phyloP scores from a whole-genome alignment of 352 stramenopile species.

The Blastocystis sp. region DNA sequence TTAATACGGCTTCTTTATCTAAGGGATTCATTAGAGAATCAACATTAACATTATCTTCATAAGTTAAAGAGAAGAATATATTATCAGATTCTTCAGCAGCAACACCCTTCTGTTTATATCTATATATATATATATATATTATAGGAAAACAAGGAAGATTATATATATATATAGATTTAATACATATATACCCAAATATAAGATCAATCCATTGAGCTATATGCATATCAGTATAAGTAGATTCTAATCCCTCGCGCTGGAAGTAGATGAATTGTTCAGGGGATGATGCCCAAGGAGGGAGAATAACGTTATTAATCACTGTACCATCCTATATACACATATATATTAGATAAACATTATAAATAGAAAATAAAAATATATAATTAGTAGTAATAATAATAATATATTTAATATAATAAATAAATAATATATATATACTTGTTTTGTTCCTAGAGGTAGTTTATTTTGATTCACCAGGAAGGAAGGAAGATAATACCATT shows the following conservation, averaged over 20 bases:
- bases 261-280: constrained; percentile 76
- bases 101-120: constrained; percentile 73
- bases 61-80: constrained; percentile 87
- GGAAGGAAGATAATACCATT: constrained; percentile 76
- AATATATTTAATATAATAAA: constrained; percentile 47
- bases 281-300: constrained; percentile 76
- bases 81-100: constrained; percentile 73
- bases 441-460: constrained; percentile 68
- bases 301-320: constrained; percentile 67
- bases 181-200: constrained; percentile 80
- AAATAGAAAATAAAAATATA: no score
- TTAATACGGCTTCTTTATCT: constrained; percentile 54
- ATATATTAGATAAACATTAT: no score
- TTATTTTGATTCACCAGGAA: constrained; percentile 84
- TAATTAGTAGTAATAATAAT: no score
- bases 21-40: no score
- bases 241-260: constrained; percentile 77
- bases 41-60: constrained; percentile 69
- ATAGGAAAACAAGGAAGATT: no score
- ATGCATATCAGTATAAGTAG: constrained; percentile 71
- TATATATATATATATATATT: no score
- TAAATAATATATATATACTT: constrained; percentile 45
- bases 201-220: constrained; percentile 91
- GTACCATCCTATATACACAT: no score
- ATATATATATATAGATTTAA: no score